phyloP scores from a whole-genome alignment of 2,329 filamentous ascomycete species.

The Talaromyces sp. region DNA sequence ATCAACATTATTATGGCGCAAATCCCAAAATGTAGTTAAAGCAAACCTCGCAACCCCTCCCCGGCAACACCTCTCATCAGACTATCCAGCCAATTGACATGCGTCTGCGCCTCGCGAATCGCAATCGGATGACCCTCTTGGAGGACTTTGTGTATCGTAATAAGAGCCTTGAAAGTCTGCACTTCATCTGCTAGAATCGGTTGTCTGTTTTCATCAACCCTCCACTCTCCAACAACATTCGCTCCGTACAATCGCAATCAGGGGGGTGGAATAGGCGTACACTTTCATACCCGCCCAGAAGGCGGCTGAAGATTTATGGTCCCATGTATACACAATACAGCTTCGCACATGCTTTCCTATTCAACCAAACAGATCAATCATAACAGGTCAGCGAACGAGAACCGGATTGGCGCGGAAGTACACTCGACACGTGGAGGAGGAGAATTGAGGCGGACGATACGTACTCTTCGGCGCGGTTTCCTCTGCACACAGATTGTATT shows the following conservation, averaged over 20 bases:
- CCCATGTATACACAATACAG: conserved; percentile 98
- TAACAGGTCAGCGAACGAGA: conserved; percentile 2
- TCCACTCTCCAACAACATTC: not conserved
- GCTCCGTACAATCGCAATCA: no score
- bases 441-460: conserved; percentile 17
- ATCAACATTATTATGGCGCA: not conserved
- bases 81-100: conserved; percentile 88
- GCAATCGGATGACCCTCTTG: conserved; percentile 92
- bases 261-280: conserved; percentile 51
- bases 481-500: conserved; percentile 40
- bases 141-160: conserved; percentile 94
- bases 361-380: conserved; percentile 13
- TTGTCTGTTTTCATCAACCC: conserved; percentile 56
- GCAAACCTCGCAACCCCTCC: conserved; percentile 72
- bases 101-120: conserved; percentile 80
- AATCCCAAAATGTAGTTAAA: not conserved
- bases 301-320: conserved; percentile 89
- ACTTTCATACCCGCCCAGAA: conserved; percentile 99
- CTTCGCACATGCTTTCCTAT: conserved; percentile 89
- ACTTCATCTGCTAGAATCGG: conserved; percentile 98
- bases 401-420: not conserved
- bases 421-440: not conserved
- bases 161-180: conserved; percentile 97
- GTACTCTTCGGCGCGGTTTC: conserved; percentile 65
- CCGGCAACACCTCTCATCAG: conserved; percentile 77